A percentile compares a stretch with the other conserved stretches of the same genome.
Conservation (phyloP, 2,329 filamentous ascomycete genomes). For the Fusarium chaquense region DNA sequence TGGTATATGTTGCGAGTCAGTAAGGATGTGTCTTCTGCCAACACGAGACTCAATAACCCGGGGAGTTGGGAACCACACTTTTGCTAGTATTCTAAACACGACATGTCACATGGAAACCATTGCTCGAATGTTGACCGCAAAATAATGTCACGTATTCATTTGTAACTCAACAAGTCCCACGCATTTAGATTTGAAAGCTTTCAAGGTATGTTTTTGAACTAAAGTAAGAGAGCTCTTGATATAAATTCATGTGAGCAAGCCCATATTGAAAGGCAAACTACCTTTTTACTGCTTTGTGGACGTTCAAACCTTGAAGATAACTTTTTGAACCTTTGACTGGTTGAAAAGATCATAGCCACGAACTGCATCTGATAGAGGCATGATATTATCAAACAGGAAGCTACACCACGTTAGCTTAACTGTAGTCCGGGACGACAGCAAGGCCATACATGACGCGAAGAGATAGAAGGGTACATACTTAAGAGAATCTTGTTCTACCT, state of each 20-base stretch:
- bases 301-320: slow-evolving; percentile 64
- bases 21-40: too few relatives aligned
- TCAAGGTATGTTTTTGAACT: too few relatives aligned
- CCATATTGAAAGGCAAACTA: too few relatives aligned
- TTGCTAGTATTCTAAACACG: rapidly evolving
- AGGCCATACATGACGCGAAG: neutral
- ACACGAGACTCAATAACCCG: rapidly evolving
- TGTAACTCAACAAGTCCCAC: too few relatives aligned
- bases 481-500: slow-evolving; percentile 73
- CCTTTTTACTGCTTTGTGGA: neutral
- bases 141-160: too few relatives aligned
- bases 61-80: too few relatives aligned
- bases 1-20: rapidly evolving
- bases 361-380: slow-evolving; percentile 74
- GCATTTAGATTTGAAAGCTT: too few relatives aligned
- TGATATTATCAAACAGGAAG: slow-evolving; percentile 81
- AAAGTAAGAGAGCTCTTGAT: too few relatives aligned
- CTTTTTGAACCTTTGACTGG: slow-evolving; percentile 78
- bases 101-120: too few relatives aligned
- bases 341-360: slow-evolving; percentile 79
- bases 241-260: too few relatives aligned
- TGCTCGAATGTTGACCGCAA: too few relatives aligned
- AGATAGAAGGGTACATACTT: slow-evolving; percentile 60
- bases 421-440: neutral
- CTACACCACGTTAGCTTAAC: slow-evolving; percentile 54